Evolutionary conservation across 2,329 filamentous ascomycete species (phyloP), one percentile per base, ranked within the genome.

Genomic region (Orbilia blumenaviensis): DNA sequence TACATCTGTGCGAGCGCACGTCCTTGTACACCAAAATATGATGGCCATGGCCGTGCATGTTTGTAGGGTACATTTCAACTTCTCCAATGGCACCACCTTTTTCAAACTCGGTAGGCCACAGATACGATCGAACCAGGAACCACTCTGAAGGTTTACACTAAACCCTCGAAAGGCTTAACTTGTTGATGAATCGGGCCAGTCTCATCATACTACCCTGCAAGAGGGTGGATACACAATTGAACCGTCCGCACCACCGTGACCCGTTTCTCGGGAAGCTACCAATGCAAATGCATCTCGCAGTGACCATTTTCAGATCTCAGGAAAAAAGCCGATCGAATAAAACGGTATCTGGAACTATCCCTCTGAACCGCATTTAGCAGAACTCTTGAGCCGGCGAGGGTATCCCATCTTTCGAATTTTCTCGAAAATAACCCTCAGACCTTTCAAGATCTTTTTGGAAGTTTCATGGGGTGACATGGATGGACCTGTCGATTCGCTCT

Each of bases 211-310:
- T 71, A 34, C 54, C 52, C 66, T 61, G 66, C 66, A 32, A 58
- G 16, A 14, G 23, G 42, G 66, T 34, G 52, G 52, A 32, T 36
- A 36, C 52, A 21, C 9, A 34, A 29, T 48, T 18, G 60, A 58
- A 72, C 58, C 50, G 41, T 48, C 66, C 50, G 67, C 41, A 66
- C 60, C 50, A 72, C 38, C 18, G 58, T 41, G 66, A 61, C 48
- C 67, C 60, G 58, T 72, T 66, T 72, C 66, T 72, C 67, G 67
- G 67, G 67, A 72, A 64, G 60, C 60, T 72, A 72, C 66, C 67
- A 56, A 56, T 56, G 42, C 32, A 38, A n/a, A 56, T 38, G 32
- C 52, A 56, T 34, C 52, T 41, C 14, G 38, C 56, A 61, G 44
- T 18, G 21, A 18, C 23, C 52, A 38, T 56, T 25, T 56, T 38